Conservation (phyloP, 2,329 filamentous ascomycete species). For the Colletotrichum magnum region DNA sequence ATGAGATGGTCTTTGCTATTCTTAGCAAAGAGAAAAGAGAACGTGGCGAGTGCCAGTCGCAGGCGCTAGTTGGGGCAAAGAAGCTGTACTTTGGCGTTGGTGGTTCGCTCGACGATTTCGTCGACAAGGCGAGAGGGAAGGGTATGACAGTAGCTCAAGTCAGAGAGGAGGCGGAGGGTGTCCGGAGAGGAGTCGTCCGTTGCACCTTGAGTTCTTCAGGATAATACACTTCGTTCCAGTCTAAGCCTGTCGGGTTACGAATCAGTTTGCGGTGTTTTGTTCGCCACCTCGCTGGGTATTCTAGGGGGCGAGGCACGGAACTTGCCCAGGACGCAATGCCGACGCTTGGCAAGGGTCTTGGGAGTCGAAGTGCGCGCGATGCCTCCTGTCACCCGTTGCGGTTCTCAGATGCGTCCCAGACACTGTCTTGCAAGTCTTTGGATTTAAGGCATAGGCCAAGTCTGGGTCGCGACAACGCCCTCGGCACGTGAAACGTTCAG, state of each 20-base stretch:
- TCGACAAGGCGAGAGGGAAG: slow-evolving; percentile 63
- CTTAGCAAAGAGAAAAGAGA: slow-evolving; percentile 62
- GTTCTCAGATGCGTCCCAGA: neutral
- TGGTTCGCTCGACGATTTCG: slow-evolving; percentile 83
- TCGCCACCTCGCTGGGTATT: slow-evolving; percentile 5
- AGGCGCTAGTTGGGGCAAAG: slow-evolving; percentile 80
- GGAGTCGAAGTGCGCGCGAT: neutral
- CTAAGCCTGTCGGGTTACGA: slow-evolving; percentile 15
- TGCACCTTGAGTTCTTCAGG: slow-evolving; percentile 54
- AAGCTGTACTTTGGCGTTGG: slow-evolving; percentile 88
- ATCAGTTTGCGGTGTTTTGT: slow-evolving; percentile 42
- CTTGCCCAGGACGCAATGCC: neutral
- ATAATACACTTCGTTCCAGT: slow-evolving; percentile 32
- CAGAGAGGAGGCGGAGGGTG: slow-evolving; percentile 72
- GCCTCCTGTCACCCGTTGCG: neutral
- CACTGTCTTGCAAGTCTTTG: slow-evolving; percentile 3
- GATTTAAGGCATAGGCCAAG: neutral
- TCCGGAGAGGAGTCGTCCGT: slow-evolving; percentile 72
- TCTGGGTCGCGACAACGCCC: neutral
- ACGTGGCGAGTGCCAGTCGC: slow-evolving; percentile 37
- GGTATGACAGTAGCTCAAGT: slow-evolving; percentile 65
- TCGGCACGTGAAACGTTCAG: slow-evolving; percentile 7
- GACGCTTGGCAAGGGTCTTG: neutral
- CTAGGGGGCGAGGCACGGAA: neutral
- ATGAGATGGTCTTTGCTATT: slow-evolving; percentile 74